A percentile compares a stretch with the other conserved stretches of the same genome.
Evolutionary conservation across 75 land plant genomes (phyloP).

Genomic region (Pseudotsuga menziesii): DNA sequence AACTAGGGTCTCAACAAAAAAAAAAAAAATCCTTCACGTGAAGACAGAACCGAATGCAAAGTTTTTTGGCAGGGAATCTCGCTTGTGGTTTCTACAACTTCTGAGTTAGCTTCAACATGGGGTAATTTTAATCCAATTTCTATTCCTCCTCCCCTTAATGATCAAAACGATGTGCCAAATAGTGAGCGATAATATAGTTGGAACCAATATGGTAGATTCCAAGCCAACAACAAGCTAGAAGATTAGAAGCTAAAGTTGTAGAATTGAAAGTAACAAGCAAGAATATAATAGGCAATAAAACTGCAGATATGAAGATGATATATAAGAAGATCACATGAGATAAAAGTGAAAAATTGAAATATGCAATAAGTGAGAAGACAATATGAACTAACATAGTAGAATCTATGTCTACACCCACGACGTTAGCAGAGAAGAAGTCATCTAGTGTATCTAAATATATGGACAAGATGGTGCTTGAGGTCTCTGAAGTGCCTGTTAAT

Average conservation of each 20-base stretch:
- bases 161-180: neutral
- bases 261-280: neutral
- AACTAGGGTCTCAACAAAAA: slow-evolving; percentile 2
- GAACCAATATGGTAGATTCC: neutral
- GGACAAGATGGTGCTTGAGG: neutral
- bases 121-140: neutral
- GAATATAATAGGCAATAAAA: neutral
- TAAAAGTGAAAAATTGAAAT: neutral
- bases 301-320: neutral
- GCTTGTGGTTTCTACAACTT: slow-evolving; percentile 9
- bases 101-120: neutral
- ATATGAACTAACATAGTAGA: neutral
- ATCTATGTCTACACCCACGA: neutral
- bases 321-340: neutral
- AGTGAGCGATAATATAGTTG: too few species aligned
- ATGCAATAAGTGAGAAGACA: neutral
- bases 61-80: slow-evolving; percentile 19
- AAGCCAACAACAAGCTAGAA: neutral
- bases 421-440: neutral
- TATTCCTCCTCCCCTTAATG: neutral
- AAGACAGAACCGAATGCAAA: slow-evolving; percentile 25
- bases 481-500: neutral
- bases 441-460: neutral
- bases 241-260: neutral
- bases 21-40: slow-evolving; percentile 25